Percentiles rank a stretch among this genome's conserved stretches.
phyloP scores from a whole-genome alignment of 192 early-diverging fungal genomes.

The Entomortierella parvispora region DNA sequence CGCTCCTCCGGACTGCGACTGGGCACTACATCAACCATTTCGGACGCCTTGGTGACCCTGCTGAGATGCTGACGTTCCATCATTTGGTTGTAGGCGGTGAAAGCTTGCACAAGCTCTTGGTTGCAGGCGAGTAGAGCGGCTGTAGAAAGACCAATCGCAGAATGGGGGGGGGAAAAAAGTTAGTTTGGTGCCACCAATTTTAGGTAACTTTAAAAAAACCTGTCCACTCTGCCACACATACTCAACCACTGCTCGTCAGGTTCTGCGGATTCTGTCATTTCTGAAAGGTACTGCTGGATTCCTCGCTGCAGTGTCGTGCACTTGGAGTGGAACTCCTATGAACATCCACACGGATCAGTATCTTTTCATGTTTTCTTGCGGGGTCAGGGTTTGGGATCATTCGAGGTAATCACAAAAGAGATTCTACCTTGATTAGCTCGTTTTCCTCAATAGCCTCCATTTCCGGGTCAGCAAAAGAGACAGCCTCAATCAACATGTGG shows the following conservation, averaged over 20 bases:
- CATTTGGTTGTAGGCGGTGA: constrained; percentile 67
- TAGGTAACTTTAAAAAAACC: too few relatives aligned
- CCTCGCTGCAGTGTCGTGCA: constrained; percentile 54
- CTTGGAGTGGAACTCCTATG: constrained; percentile 66
- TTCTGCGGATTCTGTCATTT: constrained; percentile 48
- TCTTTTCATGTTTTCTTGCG: background rate
- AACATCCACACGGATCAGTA: background rate
- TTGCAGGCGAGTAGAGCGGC: constrained; percentile 61
- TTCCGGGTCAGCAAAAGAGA: constrained; percentile 63
- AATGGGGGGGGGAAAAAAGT: background rate
- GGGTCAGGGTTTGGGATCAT: background rate
- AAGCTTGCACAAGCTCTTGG: constrained; percentile 59
- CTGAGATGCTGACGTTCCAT: constrained; percentile 58
- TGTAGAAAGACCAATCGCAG: constrained; percentile 12
- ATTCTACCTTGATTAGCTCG: constrained; percentile 58
- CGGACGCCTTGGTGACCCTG: constrained; percentile 54
- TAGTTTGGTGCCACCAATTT: background rate
- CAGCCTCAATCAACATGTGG: constrained; percentile 60
- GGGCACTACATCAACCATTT: constrained; percentile 15
- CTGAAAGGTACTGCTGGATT: constrained; percentile 54
- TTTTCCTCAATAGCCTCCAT: constrained; percentile 65
- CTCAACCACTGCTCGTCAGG: constrained; percentile 57
- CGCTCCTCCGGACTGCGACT: background rate
- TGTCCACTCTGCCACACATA: constrained; percentile 21
- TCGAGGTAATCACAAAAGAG: background rate